These are phyloP conservation scores for Panaeolus papilionaceus DNA, from an alignment of 768 basidiomycete genomes.

Conservation along the genomic window DNA sequence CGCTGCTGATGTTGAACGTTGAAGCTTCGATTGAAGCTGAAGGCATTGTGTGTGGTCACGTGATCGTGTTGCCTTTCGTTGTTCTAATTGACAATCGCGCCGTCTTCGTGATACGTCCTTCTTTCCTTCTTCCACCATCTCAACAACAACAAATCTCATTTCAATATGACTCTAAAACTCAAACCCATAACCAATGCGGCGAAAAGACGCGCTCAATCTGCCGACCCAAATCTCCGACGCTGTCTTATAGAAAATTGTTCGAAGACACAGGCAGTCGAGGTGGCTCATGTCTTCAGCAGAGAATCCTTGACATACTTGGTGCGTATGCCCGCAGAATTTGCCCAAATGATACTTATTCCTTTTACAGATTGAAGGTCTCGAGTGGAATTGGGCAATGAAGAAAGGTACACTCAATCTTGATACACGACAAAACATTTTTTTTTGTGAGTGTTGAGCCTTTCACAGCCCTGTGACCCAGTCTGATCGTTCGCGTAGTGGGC, in stretches of 20 bases:
- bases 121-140: too few relatives aligned
- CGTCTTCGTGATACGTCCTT: too few relatives aligned
- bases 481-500: not conserved
- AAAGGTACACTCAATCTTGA: slow-evolving; percentile 24
- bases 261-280: not conserved
- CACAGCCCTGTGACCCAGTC: too few relatives aligned
- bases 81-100: too few relatives aligned
- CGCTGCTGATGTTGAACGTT: too few relatives aligned
- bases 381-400: slow-evolving; percentile 25
- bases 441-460: slow-evolving; percentile 13
- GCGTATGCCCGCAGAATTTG: too few relatives aligned
- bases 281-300: not conserved
- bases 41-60: too few relatives aligned
- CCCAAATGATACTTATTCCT: not conserved
- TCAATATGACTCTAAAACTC: too few relatives aligned
- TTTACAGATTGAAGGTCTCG: slow-evolving; percentile 10
- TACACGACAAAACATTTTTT: slow-evolving; percentile 24
- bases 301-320: not conserved
- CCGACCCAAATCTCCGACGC: not conserved
- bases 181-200: not conserved
- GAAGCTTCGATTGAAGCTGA: too few relatives aligned
- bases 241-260: not conserved
- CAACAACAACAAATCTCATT: too few relatives aligned
- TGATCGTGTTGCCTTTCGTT: too few relatives aligned
- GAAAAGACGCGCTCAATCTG: not conserved